Conservation (phyloP, 176 grass and related monocot genomes). For the Aegilops tauschii region DNA sequence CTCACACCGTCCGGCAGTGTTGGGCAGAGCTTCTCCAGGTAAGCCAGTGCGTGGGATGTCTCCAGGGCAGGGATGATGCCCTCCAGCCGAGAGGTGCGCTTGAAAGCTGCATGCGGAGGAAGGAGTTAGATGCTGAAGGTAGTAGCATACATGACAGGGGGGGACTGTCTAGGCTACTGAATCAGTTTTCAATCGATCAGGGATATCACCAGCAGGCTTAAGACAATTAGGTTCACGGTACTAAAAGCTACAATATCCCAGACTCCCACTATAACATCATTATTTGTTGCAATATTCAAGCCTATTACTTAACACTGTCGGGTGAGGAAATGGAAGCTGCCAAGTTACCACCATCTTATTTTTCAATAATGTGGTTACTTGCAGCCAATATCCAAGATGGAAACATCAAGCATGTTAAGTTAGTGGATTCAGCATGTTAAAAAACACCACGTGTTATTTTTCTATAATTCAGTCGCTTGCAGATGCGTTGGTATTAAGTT, state of each 20-base stretch:
- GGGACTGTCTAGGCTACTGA: background rate
- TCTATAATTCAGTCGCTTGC: background rate
- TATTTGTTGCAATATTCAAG: background rate
- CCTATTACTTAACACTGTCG: background rate
- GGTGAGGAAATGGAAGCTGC: background rate
- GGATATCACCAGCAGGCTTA: background rate
- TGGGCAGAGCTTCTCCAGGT: slow-evolving; percentile 87
- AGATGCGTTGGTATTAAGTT: background rate
- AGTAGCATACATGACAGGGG: background rate
- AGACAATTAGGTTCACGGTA: background rate
- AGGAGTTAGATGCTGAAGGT: slow-evolving; percentile 1
- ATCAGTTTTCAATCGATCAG: background rate
- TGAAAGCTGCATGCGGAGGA: slow-evolving; percentile 62
- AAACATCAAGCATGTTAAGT: background rate
- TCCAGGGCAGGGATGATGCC: slow-evolving; percentile 98
- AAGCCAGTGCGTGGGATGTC: slow-evolving; percentile 86
- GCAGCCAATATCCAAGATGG: background rate
- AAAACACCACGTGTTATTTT: background rate
- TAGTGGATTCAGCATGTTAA: background rate
- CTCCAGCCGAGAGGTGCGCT: slow-evolving; percentile 78
- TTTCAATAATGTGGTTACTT: background rate
- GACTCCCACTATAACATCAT: background rate
- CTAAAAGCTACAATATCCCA: background rate
- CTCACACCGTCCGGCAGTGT: slow-evolving; percentile 62
- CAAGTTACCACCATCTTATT: background rate